Evolutionary conservation across 768 basidiomycete species (phyloP).

Genomic region (Panellus pusillus): DNA sequence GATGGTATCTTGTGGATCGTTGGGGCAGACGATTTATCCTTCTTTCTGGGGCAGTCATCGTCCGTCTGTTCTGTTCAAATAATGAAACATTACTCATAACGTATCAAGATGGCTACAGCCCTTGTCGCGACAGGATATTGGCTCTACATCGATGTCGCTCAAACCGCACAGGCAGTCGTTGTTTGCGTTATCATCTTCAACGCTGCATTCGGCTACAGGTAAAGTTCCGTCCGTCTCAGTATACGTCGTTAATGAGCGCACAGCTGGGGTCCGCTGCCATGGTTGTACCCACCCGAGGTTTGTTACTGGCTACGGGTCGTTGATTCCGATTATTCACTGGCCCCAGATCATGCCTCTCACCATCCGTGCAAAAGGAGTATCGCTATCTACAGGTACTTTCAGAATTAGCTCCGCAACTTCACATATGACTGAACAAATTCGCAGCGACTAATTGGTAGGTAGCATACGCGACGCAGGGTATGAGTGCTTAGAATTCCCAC

Average conservation of each 20-base stretch:
- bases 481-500: background rate
- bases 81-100: background rate
- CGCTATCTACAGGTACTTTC: slow-evolving; percentile 88
- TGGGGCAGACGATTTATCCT: slow-evolving; percentile 89
- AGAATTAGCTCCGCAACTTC: slow-evolving; percentile 21
- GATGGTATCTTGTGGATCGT: slow-evolving; percentile 92
- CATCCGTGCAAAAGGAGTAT: slow-evolving; percentile 94
- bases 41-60: slow-evolving; percentile 79
- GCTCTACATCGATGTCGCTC: slow-evolving; percentile 86
- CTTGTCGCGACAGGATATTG: slow-evolving; percentile 86
- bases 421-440: background rate
- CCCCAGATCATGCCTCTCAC: slow-evolving; percentile 83
- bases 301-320: slow-evolving; percentile 11
- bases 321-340: slow-evolving; percentile 7
- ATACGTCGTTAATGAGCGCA: background rate
- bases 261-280: slow-evolving; percentile 87
- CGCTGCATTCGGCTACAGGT: slow-evolving; percentile 90
- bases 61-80: slow-evolving; percentile 34
- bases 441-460: slow-evolving; percentile 21
- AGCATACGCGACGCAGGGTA: background rate
- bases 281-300: slow-evolving; percentile 87
- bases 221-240: slow-evolving; percentile 1
- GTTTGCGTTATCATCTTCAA: slow-evolving; percentile 90
- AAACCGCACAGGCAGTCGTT: slow-evolving; percentile 87
- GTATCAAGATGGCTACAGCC: slow-evolving; percentile 72